A percentile compares a stretch with the other conserved stretches of the same genome.
Conservation (phyloP, 2,329 filamentous ascomycete genomes). For the Xylariales sp. region DNA sequence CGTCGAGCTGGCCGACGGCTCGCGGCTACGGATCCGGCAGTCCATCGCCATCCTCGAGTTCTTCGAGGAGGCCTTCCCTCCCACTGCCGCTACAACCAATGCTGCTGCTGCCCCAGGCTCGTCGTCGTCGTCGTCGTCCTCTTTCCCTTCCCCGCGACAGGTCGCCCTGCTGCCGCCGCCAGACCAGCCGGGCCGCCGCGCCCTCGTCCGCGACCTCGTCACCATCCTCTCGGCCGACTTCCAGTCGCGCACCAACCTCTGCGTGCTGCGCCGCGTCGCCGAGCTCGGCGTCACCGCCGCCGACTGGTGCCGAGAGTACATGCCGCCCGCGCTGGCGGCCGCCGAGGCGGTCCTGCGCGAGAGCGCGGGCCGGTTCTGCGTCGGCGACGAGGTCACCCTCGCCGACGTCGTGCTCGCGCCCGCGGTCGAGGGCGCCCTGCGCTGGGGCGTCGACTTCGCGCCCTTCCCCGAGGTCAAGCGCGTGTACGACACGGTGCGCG, state of each 20-base stretch:
- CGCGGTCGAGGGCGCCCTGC: background rate
- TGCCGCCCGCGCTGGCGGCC: background rate
- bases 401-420: constrained; percentile 4
- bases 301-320: constrained; percentile 5
- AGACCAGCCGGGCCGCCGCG: background rate
- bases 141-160: no score
- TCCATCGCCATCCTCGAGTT: constrained; percentile 4
- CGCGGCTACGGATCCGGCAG: constrained; percentile 1
- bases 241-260: constrained; percentile 2
- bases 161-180: background rate
- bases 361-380: constrained; percentile 1
- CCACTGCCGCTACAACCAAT: no score
- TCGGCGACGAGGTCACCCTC: background rate
- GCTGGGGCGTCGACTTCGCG: constrained; percentile 2
- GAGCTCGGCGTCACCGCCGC: background rate
- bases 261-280: background rate
- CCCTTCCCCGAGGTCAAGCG: background rate
- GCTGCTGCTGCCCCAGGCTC: no score
- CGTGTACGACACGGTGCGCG: constrained; percentile 1
- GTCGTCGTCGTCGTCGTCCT: no score
- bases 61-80: constrained; percentile 1
- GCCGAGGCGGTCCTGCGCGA: background rate
- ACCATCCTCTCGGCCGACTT: constrained; percentile 2
- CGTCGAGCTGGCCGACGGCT: background rate
- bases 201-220: background rate